Evolutionary conservation across 495 filamentous ascomycete species (phyloP).

Genomic region (Hyaloscypha bicolor): DNA sequence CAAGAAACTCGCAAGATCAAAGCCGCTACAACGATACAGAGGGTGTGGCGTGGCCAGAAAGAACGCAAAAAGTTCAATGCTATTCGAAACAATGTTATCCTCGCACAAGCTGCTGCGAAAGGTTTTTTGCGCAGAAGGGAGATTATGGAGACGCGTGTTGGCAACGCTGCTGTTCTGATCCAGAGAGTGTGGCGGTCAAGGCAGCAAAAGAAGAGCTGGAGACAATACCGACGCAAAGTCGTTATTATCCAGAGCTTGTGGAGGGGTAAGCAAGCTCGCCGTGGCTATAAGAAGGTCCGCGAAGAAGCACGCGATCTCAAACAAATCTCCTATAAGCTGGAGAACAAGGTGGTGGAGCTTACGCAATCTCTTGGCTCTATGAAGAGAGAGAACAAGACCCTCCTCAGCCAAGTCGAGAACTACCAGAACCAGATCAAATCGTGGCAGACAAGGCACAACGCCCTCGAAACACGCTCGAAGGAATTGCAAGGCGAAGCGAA

Average conservation of each 20-base stretch:
- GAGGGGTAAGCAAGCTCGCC: conserved; percentile 82
- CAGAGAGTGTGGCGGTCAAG: conserved; percentile 88
- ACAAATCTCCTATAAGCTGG: conserved; percentile 97
- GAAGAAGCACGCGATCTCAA: conserved; percentile 97
- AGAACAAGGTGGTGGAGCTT: conserved; percentile 98
- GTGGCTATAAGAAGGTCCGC: conserved; percentile 82
- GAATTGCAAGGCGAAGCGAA: conserved; percentile 96
- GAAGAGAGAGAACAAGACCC: conserved; percentile 88
- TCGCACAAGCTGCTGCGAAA: conserved; percentile 86
- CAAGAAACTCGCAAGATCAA: conserved; percentile 80
- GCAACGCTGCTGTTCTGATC: conserved; percentile 88
- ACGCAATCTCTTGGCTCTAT: conserved; percentile 91
- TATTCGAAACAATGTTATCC: conserved; percentile 79
- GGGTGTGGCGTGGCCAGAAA: conserved; percentile 90
- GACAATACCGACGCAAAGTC: conserved; percentile 84
- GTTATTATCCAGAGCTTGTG: conserved; percentile 91
- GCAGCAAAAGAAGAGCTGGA: conserved; percentile 76
- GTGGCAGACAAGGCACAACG: conserved; percentile 88
- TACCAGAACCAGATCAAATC: conserved; percentile 95
- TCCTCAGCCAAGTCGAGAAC: conserved; percentile 88
- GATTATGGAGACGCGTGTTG: conserved; percentile 90
- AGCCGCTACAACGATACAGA: conserved; percentile 91
- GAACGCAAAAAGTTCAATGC: conserved; percentile 75
- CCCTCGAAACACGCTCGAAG: conserved; percentile 86
- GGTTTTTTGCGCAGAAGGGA: conserved; percentile 85